Evolutionary conservation across 148 eudicot genomes (phyloP).

Genomic region (Rhododendron ferrugineum): DNA sequence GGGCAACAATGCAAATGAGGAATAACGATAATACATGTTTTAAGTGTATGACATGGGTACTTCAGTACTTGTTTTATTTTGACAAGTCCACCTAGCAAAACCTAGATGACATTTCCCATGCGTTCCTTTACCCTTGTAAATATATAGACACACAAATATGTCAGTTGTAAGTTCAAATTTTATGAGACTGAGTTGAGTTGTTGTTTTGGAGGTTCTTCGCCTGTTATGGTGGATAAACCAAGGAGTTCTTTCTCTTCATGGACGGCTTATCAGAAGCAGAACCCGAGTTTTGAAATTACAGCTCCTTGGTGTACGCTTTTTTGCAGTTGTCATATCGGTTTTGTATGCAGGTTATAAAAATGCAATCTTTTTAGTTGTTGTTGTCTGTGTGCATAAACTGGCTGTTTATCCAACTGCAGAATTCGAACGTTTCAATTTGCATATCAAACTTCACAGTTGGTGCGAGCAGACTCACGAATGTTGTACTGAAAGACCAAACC

Average conservation of each 20-base stretch:
- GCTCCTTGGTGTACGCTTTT: slow-evolving; percentile 74
- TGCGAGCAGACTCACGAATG: slow-evolving; percentile 44
- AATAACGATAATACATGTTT: not conserved
- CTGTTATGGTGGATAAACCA: slow-evolving; percentile 31
- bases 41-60: not conserved
- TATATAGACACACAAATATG: not conserved
- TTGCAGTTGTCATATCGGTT: not conserved
- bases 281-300: slow-evolving; percentile 27
- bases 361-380: not conserved
- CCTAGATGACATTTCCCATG: not conserved
- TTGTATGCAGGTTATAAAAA: not conserved
- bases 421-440: slow-evolving; percentile 38
- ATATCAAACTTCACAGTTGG: slow-evolving; percentile 46
- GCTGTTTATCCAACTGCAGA: slow-evolving; percentile 37
- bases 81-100: not conserved
- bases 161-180: not conserved
- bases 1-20: not conserved
- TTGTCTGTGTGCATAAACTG: not conserved
- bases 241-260: slow-evolving; percentile 39
- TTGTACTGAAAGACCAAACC: slow-evolving; percentile 45
- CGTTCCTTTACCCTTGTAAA: not conserved
- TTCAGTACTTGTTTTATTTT: not conserved
- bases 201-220: slow-evolving; percentile 27
- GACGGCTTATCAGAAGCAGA: slow-evolving; percentile 35
- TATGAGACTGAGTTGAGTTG: not conserved